Evolutionary conservation across 768 basidiomycete species (phyloP), one percentile per base, ranked within the genome.

Genomic region (Trichaptum fuscoviolaceum): DNA sequence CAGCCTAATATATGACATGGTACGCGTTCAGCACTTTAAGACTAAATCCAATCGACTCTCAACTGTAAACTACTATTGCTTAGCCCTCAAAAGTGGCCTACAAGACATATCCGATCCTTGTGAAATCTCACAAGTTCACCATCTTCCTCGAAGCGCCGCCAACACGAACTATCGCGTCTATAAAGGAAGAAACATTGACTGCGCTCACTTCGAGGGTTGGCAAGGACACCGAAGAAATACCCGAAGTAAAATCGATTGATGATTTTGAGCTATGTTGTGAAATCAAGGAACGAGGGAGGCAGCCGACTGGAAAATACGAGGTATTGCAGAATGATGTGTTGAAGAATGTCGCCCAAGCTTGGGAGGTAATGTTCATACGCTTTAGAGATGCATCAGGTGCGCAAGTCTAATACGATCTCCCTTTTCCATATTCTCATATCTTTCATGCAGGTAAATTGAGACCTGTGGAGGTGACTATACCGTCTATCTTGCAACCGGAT

Each of bases 101-200:
- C 8, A 90, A 87, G 76, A 79, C 84, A 62, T 87, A 87, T 76
- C 86, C 90, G 64, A 72, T 92, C 20, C 80, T 86, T n/a, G 75
- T 92, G 69, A 91, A 89, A 71, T 88, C 90, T 0, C 89, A 92
- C 78, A 90, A 85, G 69, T 77, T 89, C 63, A 87, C 87, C 7
- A 77, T 91, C 69, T 81, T 89, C 70, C 76, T 88, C 68, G 84
- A 86, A 7, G 80, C 82, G 10, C 75, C 81, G 57, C 86, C 85
- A 8, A 81, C 80, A 35, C 81, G 82, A 9, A 84, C 84, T 6
- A 78, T 93, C 71, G 79, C 76, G 15, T 77, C 78, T n/a, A 70
- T 92, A 57, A 92, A 92, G 72, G 75, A 79, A 42, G 87, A 91
- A 64, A 85, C 84, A 0, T 74, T 91, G 0, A 82, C 83, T 0